phyloP scores from a whole-genome alignment of 148 eudicot species.

The Arctostaphylos glauca region DNA sequence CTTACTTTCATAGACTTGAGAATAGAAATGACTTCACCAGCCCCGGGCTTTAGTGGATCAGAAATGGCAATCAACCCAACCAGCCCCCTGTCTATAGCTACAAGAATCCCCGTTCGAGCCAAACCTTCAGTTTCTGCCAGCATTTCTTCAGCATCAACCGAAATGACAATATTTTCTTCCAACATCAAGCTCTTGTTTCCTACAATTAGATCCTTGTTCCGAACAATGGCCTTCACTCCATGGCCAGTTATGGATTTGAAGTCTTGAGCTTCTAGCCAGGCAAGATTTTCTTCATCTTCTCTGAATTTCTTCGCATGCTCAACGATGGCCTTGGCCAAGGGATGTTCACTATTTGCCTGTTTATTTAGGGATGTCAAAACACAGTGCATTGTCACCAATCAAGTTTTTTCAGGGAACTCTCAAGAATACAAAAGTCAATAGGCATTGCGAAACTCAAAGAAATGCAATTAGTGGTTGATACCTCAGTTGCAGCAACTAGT shows the following conservation, averaged over 20 bases:
- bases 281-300: constrained; percentile 1
- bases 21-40: constrained; percentile 1
- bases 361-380: no score
- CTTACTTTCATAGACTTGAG: constrained; percentile 25
- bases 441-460: neutral
- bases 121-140: constrained; percentile 49
- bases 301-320: no score
- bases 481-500: constrained; percentile 89
- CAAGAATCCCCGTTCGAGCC: constrained; percentile 10
- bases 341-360: constrained; percentile 11
- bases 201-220: constrained; percentile 51
- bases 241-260: neutral
- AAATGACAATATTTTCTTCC: constrained; percentile 41
- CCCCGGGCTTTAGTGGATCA: constrained; percentile 9
- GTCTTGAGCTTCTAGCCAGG: constrained; percentile 19
- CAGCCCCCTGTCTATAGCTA: neutral
- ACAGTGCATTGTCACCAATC: neutral
- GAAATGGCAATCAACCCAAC: constrained; percentile 9
- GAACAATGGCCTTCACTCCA: constrained; percentile 9
- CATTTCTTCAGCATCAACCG: constrained; percentile 61
- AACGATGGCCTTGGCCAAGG: constrained; percentile 12
- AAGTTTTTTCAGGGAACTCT: neutral
- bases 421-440: neutral
- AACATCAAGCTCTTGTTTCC: constrained; percentile 78
- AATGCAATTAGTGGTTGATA: constrained; percentile 12